phyloP scores from a whole-genome alignment of 768 basidiomycete genomes.

The Naganishia kalamii region DNA sequence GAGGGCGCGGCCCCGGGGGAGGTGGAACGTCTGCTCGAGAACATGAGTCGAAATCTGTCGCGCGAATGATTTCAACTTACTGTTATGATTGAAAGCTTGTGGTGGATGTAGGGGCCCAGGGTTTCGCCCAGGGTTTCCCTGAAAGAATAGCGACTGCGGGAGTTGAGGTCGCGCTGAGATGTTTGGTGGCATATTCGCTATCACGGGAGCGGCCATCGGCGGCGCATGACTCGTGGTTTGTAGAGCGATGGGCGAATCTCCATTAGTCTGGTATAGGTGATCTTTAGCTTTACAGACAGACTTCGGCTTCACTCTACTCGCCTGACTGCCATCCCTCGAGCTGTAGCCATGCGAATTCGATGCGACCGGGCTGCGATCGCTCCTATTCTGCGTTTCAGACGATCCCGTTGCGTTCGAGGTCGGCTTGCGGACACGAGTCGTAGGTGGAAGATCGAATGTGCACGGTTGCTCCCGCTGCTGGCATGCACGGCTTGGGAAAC shows the following conservation, averaged over 20 bases:
- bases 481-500: conserved; percentile 1
- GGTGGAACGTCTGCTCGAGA: background rate
- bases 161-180: background rate
- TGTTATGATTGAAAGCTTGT: background rate
- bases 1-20: background rate
- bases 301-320: background rate
- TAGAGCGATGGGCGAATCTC: conserved; percentile 2
- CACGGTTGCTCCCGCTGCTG: conserved; percentile 8
- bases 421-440: conserved; percentile 5
- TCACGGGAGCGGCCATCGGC: background rate
- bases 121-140: background rate
- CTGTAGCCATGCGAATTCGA: conserved; percentile 1
- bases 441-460: conserved; percentile 6
- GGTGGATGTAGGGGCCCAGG: conserved; percentile 11
- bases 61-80: background rate
- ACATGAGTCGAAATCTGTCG: background rate
- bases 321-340: conserved; percentile 5
- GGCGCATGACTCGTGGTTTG: background rate
- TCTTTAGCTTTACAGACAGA: background rate
- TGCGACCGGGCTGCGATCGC: conserved; percentile 1
- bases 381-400: background rate
- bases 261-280: background rate
- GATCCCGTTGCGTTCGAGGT: background rate
- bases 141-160: background rate
- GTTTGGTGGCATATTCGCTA: background rate